These are phyloP conservation scores for Dactylis glomerata DNA, from an alignment of 176 grass and related monocot genomes.

Conservation along the genomic window DNA sequence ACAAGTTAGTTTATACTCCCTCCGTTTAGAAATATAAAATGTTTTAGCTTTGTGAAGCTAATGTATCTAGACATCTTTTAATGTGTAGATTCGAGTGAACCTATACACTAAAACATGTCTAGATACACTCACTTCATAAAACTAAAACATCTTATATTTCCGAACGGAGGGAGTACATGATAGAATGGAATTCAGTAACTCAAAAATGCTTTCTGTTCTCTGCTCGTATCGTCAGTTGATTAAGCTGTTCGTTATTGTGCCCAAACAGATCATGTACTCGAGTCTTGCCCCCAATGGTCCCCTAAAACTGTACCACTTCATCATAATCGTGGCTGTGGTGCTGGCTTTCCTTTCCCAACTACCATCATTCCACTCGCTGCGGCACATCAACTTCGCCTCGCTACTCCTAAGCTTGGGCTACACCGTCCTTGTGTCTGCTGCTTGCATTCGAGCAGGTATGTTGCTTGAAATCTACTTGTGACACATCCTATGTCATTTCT, in stretches of 20 bases:
- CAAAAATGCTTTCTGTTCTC: conserved; percentile 10
- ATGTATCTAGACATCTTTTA: no score
- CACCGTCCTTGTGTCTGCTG: conserved; percentile 63
- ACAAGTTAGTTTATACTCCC: neutral
- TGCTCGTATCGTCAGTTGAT: neutral
- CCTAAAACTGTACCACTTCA: conserved; percentile 87
- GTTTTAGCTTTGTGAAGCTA: no score
- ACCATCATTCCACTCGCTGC: conserved; percentile 90
- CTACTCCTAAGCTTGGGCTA: conserved; percentile 77
- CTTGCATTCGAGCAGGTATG: conserved; percentile 82
- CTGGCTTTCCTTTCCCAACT: conserved; percentile 84
- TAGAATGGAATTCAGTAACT: neutral
- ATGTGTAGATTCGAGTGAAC: no score
- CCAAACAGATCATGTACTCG: conserved; percentile 83
- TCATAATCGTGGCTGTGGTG: conserved; percentile 76
- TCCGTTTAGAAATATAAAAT: no score
- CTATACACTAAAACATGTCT: no score
- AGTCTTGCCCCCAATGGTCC: conserved; percentile 65
- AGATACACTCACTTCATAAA: no score
- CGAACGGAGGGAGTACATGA: no score
- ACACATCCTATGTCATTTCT: neutral
- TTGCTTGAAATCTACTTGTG: conserved; percentile 23
- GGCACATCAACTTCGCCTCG: conserved; percentile 89
- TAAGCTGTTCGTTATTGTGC: conserved; percentile 21
- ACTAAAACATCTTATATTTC: no score